phyloP scores from a whole-genome alignment of 1,284 basidiomycete species.

The Thecaphora thlaspeos region DNA sequence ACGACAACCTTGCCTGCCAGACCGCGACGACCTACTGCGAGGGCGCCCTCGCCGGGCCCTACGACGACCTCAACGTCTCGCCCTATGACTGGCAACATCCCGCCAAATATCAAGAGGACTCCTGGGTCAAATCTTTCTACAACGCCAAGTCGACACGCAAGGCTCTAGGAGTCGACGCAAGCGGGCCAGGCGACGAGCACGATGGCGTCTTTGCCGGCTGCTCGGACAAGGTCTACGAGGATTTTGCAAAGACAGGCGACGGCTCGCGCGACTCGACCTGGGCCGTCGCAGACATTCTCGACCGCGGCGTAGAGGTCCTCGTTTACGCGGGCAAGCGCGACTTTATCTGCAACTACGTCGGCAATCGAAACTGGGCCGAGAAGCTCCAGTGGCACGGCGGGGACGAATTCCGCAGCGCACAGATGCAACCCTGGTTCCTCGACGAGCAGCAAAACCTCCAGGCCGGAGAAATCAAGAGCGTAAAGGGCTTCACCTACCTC shows the following conservation, averaged over 20 bases:
- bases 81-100: conserved; percentile 51
- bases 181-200: conserved; percentile 46
- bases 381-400: conserved; percentile 43
- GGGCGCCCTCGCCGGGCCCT: conserved; percentile 37
- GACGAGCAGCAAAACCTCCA: conserved; percentile 5
- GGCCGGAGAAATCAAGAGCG: conserved; percentile 39
- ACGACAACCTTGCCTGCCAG: conserved; percentile 43
- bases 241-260: conserved; percentile 53
- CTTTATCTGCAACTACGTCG: conserved; percentile 55
- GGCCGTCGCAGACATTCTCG: conserved; percentile 44
- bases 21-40: conserved; percentile 47
- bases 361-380: conserved; percentile 45
- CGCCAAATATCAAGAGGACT: conserved; percentile 47
- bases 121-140: conserved; percentile 48
- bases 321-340: conserved; percentile 47
- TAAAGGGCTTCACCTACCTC: conserved; percentile 40
- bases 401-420: conserved; percentile 32
- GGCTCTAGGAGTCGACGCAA: conserved; percentile 45
- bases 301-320: conserved; percentile 41
- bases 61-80: conserved; percentile 38
- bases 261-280: conserved; percentile 49
- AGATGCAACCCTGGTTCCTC: conserved; percentile 39
- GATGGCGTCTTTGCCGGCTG: conserved; percentile 53
- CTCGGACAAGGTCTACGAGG: conserved; percentile 46
- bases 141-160: conserved; percentile 37